Evolutionary conservation across 1,284 basidiomycete species (phyloP), one percentile per base, ranked within the genome.

Genomic region (Leccinum solheimii): DNA sequence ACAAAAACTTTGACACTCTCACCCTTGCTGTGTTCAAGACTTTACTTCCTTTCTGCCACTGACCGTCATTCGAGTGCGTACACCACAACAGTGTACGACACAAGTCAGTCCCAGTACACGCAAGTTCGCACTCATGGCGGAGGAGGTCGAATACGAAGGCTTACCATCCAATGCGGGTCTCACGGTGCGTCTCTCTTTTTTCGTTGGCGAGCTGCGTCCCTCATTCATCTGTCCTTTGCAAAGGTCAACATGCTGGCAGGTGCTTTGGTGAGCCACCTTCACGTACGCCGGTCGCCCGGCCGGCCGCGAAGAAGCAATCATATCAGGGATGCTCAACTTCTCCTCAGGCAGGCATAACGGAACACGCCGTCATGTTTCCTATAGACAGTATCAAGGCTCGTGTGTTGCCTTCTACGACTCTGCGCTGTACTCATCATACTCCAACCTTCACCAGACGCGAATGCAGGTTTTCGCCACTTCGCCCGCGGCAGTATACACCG

Each of bases 291-390:
- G 61, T 49, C 21, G 52, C 36, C 32, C 51, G 40, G 49, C 40
- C 53, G 36, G 40, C 30, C 52, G 34, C 26, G 45, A 32, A 19
- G 55, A 49, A 48, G 53, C 48, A 54, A 36, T 34, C 30, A 30
- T 13, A 43, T 16, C 45, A 54, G 9, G 8, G 52, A 54, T 59
- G 55, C 67, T 75, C 21, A 71, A 57, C 16, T 9, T 49, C 26
- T 57, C 40, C 62, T 61, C 74, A 96, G 94, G 97, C 97, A 68
- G 97, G 97, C 64, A 99, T 99, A 70, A 95, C 95, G 59, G 97
- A 99, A 77, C 97, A 99, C 79, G 94, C 96, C 27, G 94, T 97
- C 74, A 99, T 99, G 92, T 99, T 94, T 75, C 97, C 97, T 3
- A 83, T 99, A 66, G 97, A 99, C 79, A 95, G 94, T 71, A 97